phyloP scores from a whole-genome alignment of 2,329 filamentous ascomycete genomes.

The Sporothrix brasiliensis region DNA sequence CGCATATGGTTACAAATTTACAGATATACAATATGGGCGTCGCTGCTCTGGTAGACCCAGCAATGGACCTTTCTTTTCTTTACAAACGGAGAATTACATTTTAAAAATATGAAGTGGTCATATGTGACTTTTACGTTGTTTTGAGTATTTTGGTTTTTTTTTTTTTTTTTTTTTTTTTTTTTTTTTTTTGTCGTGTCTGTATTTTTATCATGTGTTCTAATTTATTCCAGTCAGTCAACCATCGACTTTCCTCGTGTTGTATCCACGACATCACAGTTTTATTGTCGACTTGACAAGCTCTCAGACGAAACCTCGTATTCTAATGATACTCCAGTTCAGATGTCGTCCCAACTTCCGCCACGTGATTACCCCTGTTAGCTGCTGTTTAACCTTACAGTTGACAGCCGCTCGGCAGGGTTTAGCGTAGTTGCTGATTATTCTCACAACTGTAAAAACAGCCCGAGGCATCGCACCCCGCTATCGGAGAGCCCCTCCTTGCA shows the following conservation, averaged over 20 bases:
- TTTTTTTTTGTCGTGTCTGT: no score
- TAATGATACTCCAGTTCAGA: no score
- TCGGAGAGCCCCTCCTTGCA: slow-evolving; percentile 10
- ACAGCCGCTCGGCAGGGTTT: background rate
- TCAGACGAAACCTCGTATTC: no score
- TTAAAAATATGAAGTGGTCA: background rate
- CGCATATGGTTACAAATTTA: slow-evolving; percentile 22
- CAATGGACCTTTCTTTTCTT: slow-evolving; percentile 1
- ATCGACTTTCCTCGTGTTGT: no score
- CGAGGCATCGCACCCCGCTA: slow-evolving; percentile 23
- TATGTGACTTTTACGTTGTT: background rate
- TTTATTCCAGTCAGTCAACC: no score
- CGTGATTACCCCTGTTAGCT: slow-evolving; percentile 20
- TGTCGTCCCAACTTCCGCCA: background rate
- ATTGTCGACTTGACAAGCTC: no score
- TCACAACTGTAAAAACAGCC: background rate
- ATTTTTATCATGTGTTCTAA: no score
- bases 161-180: no score
- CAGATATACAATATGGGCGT: slow-evolving; percentile 21
- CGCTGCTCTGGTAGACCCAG: slow-evolving; percentile 21
- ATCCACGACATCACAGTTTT: no score
- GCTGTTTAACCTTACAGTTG: background rate
- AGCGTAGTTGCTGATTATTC: slow-evolving; percentile 18
- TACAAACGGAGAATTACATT: background rate
- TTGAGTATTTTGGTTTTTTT: no score